phyloP scores from a whole-genome alignment of 2,329 filamentous ascomycete genomes.

The Chalaropsis ovoidea region DNA sequence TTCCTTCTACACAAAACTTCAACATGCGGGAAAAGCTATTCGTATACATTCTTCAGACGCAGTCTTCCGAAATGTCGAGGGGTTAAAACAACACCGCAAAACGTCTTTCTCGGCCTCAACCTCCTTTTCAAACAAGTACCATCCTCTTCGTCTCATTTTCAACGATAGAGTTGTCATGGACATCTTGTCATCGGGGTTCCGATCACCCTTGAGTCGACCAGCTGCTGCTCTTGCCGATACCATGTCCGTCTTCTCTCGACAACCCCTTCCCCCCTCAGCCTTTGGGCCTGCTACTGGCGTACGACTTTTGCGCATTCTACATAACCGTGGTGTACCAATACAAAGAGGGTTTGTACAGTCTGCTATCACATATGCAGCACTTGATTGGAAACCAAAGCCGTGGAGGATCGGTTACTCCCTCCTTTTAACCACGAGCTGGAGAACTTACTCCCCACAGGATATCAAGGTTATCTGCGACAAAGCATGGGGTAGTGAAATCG shows the following conservation, averaged over 20 bases:
- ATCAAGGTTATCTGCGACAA: slow-evolving; percentile 22
- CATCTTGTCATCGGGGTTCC: slow-evolving; percentile 18
- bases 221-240: background rate
- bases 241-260: slow-evolving; percentile 4
- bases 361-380: slow-evolving; percentile 20
- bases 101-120: slow-evolving; percentile 17
- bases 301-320: slow-evolving; percentile 18
- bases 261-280: slow-evolving; percentile 5
- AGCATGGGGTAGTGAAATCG: slow-evolving; percentile 23
- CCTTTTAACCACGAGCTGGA: slow-evolving; percentile 19
- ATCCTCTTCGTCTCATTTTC: slow-evolving; percentile 23
- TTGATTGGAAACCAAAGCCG: slow-evolving; percentile 23
- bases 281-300: slow-evolving; percentile 24
- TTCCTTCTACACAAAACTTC: slow-evolving; percentile 10
- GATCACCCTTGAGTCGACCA: slow-evolving; percentile 18
- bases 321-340: slow-evolving; percentile 17
- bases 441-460: slow-evolving; percentile 18
- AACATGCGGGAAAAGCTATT: background rate
- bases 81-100: background rate
- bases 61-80: slow-evolving; percentile 11
- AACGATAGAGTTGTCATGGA: slow-evolving; percentile 23
- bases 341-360: slow-evolving; percentile 11
- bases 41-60: slow-evolving; percentile 23
- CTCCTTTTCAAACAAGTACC: slow-evolving; percentile 18
- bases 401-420: slow-evolving; percentile 18